Base-by-base conservation (phyloP, 768 basidiomycete species). In the Mycena amicta region DNA sequence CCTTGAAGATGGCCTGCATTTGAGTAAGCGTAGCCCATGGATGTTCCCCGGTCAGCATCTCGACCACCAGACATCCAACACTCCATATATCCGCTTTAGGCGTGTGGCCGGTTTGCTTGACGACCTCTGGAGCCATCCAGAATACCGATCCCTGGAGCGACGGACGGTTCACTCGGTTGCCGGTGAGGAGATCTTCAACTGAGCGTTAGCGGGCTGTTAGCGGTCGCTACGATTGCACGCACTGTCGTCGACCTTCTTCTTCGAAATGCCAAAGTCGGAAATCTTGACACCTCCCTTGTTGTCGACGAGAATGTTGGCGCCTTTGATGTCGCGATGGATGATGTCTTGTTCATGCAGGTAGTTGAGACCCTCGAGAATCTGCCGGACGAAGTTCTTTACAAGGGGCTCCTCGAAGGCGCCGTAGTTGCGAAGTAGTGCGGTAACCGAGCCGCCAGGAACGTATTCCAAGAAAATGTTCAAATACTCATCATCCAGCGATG, bases 61-160 rank as follows among this genome's bases (percentile, higher is more conserved):
- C 95, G 13, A 98, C 93, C 25, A 97, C 88, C 47, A 98, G 75
- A 71, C 95, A 96, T 1, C 95, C 95, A 1, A 98, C 89, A 70
- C 92, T 93, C 95, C 95, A 98, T 54, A 97, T 95, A 71, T 97
- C 95, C 5, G 95, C 94, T 68, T 95, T 95, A 59, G 80, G 82
- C 11, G 94, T 95, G 69, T 97, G 93, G 0, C 87, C 84, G 25
- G 88, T 94, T 76, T 99, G 97, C 69, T 95, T 95, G 58, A 98
- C 97, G 20, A 98, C 94, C 73, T 98, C 96, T 0, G 96, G 96
- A 0, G 96, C 96, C 96, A 98, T 98, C 96, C 96, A 98, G 75
- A 97, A 98, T 12, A 98, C 95, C 1, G 95, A 97, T 2, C 97
- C 97, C 72, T 98, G 97, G 4, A 98, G 76, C 1, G 97, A 98